phyloP scores from a whole-genome alignment of 306 rosid genomes.

The Prinsepia uniflora region DNA sequence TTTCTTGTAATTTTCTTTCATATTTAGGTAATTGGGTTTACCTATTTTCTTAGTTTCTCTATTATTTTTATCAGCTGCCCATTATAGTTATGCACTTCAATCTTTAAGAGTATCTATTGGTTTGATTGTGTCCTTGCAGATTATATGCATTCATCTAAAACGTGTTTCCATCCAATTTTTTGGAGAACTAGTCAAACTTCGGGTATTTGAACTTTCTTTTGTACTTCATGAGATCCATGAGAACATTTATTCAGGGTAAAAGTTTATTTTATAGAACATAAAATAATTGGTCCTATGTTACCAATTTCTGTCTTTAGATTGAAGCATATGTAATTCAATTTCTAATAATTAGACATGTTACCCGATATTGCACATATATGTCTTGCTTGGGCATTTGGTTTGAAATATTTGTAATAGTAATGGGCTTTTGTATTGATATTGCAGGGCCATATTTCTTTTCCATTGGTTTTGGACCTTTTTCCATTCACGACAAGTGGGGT shows the following conservation, averaged over 20 bases:
- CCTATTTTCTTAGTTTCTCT: neutral
- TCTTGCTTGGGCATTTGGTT: neutral
- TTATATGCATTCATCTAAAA: slow-evolving; percentile 81
- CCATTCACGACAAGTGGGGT: slow-evolving; percentile 62
- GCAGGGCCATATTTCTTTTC: slow-evolving; percentile 82
- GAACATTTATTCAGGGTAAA: neutral
- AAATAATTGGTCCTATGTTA: neutral
- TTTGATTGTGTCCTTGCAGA: slow-evolving; percentile 45
- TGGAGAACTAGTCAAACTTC: slow-evolving; percentile 66
- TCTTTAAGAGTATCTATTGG: neutral
- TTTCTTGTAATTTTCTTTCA: neutral
- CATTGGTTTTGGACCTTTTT: slow-evolving; percentile 60
- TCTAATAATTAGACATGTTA: neutral
- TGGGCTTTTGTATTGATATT: slow-evolving; percentile 19
- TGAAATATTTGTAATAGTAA: neutral
- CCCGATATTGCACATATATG: neutral
- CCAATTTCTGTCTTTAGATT: neutral
- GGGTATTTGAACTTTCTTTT: slow-evolving; percentile 44
- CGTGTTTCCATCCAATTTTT: slow-evolving; percentile 52
- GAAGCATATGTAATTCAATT: neutral
- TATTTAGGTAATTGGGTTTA: neutral
- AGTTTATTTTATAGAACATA: neutral
- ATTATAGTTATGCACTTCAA: neutral
- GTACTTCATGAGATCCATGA: slow-evolving; percentile 18
- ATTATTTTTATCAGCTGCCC: neutral